Conservation (phyloP, 768 basidiomycete species). For the Tephrocybe sp. region DNA sequence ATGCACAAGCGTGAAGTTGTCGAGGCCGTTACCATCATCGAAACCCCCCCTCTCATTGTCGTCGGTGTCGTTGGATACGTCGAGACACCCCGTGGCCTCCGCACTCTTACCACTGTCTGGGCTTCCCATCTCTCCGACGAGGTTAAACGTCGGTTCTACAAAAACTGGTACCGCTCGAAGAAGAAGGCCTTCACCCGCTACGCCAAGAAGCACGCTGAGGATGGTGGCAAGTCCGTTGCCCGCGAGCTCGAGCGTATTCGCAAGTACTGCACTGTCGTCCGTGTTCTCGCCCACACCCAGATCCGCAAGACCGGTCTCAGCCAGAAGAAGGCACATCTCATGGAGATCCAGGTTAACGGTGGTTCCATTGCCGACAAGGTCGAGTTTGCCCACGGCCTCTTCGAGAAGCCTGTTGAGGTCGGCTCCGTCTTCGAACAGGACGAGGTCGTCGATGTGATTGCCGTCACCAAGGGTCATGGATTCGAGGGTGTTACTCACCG, state of each 20-base stretch:
- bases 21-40: conserved; percentile 93
- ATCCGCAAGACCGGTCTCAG: conserved; percentile 95
- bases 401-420: conserved; percentile 95
- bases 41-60: conserved; percentile 95
- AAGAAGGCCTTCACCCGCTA: conserved; percentile 99
- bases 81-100: conserved; percentile 98
- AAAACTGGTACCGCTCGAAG: conserved; percentile 99
- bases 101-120: conserved; percentile 98
- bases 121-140: conserved; percentile 97
- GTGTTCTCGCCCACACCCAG: conserved; percentile 98
- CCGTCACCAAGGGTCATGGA: conserved; percentile 98
- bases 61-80: conserved; percentile 99
- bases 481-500: conserved; percentile 99
- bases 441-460: conserved; percentile 94
- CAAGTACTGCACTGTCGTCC: conserved; percentile 99
- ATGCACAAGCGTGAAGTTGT: conserved; percentile 99
- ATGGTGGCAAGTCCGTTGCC: conserved; percentile 84
- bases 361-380: conserved; percentile 96
- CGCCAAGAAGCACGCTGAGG: conserved; percentile 98
- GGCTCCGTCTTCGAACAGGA: conserved; percentile 90
- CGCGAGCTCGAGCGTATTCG: conserved; percentile 99
- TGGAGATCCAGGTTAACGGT: conserved; percentile 99
- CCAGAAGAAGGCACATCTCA: conserved; percentile 99
- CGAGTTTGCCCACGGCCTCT: conserved; percentile 87
- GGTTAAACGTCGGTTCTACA: conserved; percentile 98